These are phyloP conservation scores for Lasiosphaeriaceae sp. DNA, from an alignment of 495 filamentous ascomycete species.

Conservation along the genomic window DNA sequence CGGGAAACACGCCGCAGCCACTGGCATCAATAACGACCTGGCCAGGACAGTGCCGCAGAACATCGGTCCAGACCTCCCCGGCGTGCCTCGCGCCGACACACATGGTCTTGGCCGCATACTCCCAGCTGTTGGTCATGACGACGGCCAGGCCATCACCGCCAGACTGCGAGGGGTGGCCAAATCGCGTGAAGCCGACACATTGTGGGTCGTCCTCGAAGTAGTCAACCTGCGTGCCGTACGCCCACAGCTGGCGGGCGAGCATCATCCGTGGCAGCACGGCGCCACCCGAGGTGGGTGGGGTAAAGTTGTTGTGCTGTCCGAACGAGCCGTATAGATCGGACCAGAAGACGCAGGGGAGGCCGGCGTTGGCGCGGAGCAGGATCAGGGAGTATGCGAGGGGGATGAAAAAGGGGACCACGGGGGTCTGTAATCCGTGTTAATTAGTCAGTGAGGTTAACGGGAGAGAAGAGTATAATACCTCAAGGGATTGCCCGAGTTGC, in stretches of 20 bases:
- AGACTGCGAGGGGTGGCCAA: constrained; percentile 29
- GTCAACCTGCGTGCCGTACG: constrained; percentile 65
- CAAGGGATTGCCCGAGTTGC: constrained; percentile 26
- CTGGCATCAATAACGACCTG: constrained; percentile 50
- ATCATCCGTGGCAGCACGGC: constrained; percentile 54
- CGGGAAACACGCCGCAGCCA: constrained; percentile 55
- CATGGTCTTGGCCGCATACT: constrained; percentile 48
- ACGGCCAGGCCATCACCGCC: constrained; percentile 51
- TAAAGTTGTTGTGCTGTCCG: constrained; percentile 34
- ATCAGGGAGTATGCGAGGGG: constrained; percentile 60
- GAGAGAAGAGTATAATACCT: constrained; percentile 9
- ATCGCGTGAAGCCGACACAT: constrained; percentile 66
- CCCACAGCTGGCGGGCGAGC: constrained; percentile 63
- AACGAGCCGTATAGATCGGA: constrained; percentile 72
- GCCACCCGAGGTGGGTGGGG: constrained; percentile 56
- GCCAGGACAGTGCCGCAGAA: constrained; percentile 48
- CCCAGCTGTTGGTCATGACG: constrained; percentile 54
- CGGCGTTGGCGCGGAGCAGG: constrained; percentile 58
- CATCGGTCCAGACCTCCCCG: constrained; percentile 59
- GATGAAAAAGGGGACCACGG: constrained; percentile 55
- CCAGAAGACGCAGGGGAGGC: constrained; percentile 71
- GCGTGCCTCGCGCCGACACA: constrained; percentile 55
- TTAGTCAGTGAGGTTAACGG: too few relatives aligned
- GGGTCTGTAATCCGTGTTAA: constrained; percentile 39
- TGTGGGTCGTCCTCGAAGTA: constrained; percentile 58